Conservation (phyloP, 192 early-diverging fungal genomes). For the Coemansia erecta region DNA sequence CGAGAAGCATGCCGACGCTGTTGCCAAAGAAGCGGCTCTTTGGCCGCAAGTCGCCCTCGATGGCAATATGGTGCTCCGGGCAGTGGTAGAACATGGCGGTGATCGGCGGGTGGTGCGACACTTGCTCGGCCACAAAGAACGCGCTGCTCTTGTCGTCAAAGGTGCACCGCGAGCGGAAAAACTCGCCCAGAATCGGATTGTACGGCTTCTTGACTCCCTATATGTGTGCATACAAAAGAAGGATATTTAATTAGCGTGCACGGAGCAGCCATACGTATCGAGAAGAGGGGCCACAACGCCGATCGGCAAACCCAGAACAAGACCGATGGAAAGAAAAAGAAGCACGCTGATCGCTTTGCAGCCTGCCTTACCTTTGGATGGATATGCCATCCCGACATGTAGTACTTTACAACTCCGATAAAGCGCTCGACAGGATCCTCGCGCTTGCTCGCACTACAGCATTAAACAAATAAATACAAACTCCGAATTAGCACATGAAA, state of each 20-base stretch:
- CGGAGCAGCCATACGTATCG: background rate
- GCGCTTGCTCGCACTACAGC: conserved; percentile 62
- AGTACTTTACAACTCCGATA: conserved; percentile 79
- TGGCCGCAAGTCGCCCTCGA: conserved; percentile 80
- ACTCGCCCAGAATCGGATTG: conserved; percentile 91
- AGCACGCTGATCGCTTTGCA: background rate
- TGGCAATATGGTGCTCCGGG: conserved; percentile 75
- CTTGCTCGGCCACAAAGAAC: conserved; percentile 86
- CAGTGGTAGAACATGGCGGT: conserved; percentile 80
- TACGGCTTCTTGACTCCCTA: conserved; percentile 93
- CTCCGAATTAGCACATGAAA: background rate
- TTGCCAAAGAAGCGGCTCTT: conserved; percentile 88
- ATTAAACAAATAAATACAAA: background rate
- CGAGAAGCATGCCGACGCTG: conserved; percentile 86
- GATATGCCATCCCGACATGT: conserved; percentile 90
- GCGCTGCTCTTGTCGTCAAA: conserved; percentile 69
- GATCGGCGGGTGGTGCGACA: conserved; percentile 92
- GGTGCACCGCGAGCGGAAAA: conserved; percentile 81
- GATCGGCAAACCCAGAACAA: background rate
- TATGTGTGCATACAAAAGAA: background rate
- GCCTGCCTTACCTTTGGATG: conserved; percentile 69
- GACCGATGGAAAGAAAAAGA: background rate
- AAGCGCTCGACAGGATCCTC: conserved; percentile 75
- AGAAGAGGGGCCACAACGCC: background rate
- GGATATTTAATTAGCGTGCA: background rate